Conservation (phyloP, 1,284 basidiomycete species). For the Ustilago curta region DNA sequence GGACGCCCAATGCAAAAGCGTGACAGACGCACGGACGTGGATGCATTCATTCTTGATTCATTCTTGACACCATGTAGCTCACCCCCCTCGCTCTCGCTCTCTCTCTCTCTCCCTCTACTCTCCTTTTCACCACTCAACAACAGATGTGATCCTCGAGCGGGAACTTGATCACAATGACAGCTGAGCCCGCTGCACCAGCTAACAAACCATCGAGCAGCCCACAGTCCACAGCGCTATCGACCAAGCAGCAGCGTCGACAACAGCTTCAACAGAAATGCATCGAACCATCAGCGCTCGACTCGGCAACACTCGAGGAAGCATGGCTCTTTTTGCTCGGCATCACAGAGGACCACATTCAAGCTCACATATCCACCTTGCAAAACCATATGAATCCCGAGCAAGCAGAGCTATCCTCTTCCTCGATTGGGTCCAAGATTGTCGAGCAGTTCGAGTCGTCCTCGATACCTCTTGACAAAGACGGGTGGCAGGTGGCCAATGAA, state of each 20-base stretch:
- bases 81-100: too few species aligned
- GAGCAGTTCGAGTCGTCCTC: conserved; percentile 6
- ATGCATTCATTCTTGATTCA: background rate
- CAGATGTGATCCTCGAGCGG: background rate
- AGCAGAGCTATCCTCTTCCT: background rate
- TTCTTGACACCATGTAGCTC: background rate
- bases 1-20: too few species aligned
- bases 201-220: background rate
- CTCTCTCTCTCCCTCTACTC: background rate
- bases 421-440: background rate
- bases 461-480: conserved; percentile 42
- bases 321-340: conserved; percentile 30
- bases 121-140: background rate
- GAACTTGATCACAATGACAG: background rate
- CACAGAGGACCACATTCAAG: conserved; percentile 4
- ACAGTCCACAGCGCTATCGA: background rate
- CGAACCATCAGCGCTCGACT: conserved; percentile 3
- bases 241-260: conserved; percentile 4
- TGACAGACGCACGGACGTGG: background rate
- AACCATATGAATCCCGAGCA: background rate
- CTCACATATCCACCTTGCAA: background rate
- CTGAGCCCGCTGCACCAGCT: background rate
- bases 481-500: conserved; percentile 43
- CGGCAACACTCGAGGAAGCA: background rate
- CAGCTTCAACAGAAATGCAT: conserved; percentile 24